phyloP scores from a whole-genome alignment of 495 filamentous ascomycete genomes.

The Aspergillus biplanus region DNA sequence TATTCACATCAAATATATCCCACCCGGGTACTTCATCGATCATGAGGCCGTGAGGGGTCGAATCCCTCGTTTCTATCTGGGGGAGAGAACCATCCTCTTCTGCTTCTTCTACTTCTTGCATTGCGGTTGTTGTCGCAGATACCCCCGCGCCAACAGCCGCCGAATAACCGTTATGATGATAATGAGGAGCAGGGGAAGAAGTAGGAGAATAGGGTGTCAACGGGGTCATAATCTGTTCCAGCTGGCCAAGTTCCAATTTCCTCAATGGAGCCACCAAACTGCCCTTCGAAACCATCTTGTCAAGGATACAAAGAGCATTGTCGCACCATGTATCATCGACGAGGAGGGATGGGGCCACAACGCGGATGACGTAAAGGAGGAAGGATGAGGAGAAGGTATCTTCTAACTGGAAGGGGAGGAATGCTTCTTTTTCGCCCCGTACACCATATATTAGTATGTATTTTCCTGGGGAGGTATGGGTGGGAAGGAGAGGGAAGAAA shows the following conservation, averaged over 20 bases:
- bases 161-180: too few relatives aligned
- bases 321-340: constrained; percentile 33
- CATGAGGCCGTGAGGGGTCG: background rate
- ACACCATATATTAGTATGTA: background rate
- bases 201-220: constrained; percentile 23
- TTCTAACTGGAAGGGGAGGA: constrained; percentile 39
- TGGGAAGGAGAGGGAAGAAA: background rate
- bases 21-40: constrained; percentile 33
- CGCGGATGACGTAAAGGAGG: constrained; percentile 34
- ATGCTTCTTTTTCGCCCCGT: constrained; percentile 27
- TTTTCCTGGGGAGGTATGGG: background rate
- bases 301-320: constrained; percentile 29
- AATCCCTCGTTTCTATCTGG: background rate
- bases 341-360: constrained; percentile 31
- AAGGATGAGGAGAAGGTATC: constrained; percentile 39
- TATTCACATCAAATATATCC: constrained; percentile 34
- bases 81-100: too few relatives aligned
- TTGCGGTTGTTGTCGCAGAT: too few relatives aligned
- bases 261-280: constrained; percentile 33
- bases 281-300: constrained; percentile 24
- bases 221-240: constrained; percentile 35
- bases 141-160: too few relatives aligned
- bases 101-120: too few relatives aligned
- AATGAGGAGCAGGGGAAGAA: too few relatives aligned
- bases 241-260: constrained; percentile 29